A percentile compares a stretch with the other conserved stretches of the same genome.
Evolutionary conservation across 192 early-diverging fungal species (phyloP).

Genomic region (Hyaloraphidium curvatum): DNA sequence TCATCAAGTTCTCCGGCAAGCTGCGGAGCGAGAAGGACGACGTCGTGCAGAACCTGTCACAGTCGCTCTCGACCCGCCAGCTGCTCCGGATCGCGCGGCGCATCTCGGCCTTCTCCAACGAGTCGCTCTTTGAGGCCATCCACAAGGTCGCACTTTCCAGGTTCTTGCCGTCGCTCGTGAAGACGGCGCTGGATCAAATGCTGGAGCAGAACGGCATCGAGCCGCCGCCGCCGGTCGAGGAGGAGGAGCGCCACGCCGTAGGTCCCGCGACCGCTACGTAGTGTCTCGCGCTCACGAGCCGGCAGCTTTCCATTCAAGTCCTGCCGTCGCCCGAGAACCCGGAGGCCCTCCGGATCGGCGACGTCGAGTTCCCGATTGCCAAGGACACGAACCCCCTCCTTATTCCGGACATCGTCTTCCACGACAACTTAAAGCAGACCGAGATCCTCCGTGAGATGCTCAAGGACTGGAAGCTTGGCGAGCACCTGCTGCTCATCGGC

Average conservation of each 20-base stretch:
- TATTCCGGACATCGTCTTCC: slow-evolving; percentile 45
- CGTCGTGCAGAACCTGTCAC: slow-evolving; percentile 31
- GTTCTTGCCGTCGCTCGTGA: slow-evolving; percentile 48
- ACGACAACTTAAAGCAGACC: slow-evolving; percentile 54
- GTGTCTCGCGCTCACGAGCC: neutral
- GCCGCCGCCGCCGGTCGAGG: neutral
- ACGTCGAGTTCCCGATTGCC: slow-evolving; percentile 22
- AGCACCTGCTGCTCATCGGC: slow-evolving; percentile 62
- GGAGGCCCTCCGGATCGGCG: slow-evolving; percentile 29
- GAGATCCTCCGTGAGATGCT: slow-evolving; percentile 53
- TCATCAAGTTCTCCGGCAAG: slow-evolving; percentile 36
- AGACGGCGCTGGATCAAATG: slow-evolving; percentile 39
- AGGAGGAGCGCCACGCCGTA: slow-evolving; percentile 9
- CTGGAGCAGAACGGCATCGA: slow-evolving; percentile 32
- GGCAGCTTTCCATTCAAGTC: slow-evolving; percentile 24
- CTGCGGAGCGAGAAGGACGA: slow-evolving; percentile 36
- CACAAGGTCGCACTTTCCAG: slow-evolving; percentile 44
- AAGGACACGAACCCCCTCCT: slow-evolving; percentile 36
- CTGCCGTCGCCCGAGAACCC: slow-evolving; percentile 24
- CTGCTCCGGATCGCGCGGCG: slow-evolving; percentile 49
- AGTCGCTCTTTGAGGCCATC: slow-evolving; percentile 37
- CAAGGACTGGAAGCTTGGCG: slow-evolving; percentile 57
- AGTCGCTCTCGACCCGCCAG: slow-evolving; percentile 50
- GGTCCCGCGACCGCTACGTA: neutral
- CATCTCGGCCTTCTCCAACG: slow-evolving; percentile 36